These are phyloP conservation scores for Alectoria sarmentosa DNA, from an alignment of 495 filamentous ascomycete species.

Conservation along the genomic window DNA sequence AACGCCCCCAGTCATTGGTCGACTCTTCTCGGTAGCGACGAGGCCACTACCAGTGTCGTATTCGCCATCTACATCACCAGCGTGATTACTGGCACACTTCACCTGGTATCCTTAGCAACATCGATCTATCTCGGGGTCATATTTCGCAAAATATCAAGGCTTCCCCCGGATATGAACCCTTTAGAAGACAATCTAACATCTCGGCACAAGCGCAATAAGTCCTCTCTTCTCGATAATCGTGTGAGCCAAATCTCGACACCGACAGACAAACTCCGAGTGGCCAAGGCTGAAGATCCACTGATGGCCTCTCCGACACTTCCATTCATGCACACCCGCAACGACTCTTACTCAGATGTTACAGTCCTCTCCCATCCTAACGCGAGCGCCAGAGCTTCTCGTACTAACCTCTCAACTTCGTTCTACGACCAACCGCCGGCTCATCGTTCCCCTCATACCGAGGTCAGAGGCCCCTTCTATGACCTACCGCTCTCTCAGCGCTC, in stretches of 20 bases:
- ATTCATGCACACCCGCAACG: slow-evolving; percentile 65
- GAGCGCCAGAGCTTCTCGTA: slow-evolving; percentile 39
- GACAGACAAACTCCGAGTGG: slow-evolving; percentile 36
- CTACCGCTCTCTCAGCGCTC: slow-evolving; percentile 3
- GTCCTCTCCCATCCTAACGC: slow-evolving; percentile 23
- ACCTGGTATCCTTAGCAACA: slow-evolving; percentile 60
- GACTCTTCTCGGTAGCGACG: slow-evolving; percentile 48
- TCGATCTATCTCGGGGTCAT: slow-evolving; percentile 64
- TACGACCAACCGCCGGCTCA: slow-evolving; percentile 38
- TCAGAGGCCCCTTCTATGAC: slow-evolving; percentile 22
- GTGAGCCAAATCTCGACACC: slow-evolving; percentile 47
- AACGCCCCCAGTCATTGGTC: slow-evolving; percentile 49
- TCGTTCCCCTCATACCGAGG: slow-evolving; percentile 39
- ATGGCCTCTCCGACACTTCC: slow-evolving; percentile 55
- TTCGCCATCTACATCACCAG: slow-evolving; percentile 57
- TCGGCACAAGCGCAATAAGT: slow-evolving; percentile 71
- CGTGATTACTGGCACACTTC: slow-evolving; percentile 54
- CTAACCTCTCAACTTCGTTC: slow-evolving; percentile 44
- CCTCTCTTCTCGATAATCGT: slow-evolving; percentile 52
- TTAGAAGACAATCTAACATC: slow-evolving; percentile 80
- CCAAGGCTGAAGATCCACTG: slow-evolving; percentile 48
- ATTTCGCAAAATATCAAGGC: slow-evolving; percentile 69
- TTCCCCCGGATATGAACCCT: slow-evolving; percentile 91
- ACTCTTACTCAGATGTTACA: slow-evolving; percentile 41
- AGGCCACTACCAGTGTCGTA: slow-evolving; percentile 48